phyloP scores from a whole-genome alignment of 2,329 filamentous ascomycete genomes.

The Elsinoe ampelina region DNA sequence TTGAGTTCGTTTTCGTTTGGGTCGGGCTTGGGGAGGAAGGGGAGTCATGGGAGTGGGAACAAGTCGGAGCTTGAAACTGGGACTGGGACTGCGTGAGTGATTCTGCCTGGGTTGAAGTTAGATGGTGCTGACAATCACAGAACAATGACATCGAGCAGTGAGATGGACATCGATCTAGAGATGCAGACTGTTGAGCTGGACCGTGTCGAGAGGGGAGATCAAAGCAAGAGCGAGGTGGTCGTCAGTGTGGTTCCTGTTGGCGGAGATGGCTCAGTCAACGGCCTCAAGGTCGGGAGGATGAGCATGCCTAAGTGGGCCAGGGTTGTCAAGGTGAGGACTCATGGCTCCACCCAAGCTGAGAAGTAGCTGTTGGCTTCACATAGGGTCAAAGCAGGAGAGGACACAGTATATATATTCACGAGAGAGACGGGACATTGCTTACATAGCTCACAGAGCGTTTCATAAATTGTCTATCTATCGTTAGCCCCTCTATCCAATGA shows the following conservation, averaged over 20 bases:
- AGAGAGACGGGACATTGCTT: neutral
- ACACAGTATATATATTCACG: neutral
- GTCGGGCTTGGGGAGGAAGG: neutral
- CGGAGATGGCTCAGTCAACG: neutral
- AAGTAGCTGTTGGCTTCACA: neutral
- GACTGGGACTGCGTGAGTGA: neutral
- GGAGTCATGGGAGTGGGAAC: neutral
- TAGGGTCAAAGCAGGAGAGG: neutral
- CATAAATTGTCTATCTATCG: conserved; percentile 7
- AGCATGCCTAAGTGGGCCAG: neutral
- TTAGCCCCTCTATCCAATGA: neutral
- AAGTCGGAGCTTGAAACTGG: neutral
- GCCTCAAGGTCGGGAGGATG: neutral
- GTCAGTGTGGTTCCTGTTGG: neutral
- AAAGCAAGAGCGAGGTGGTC: neutral
- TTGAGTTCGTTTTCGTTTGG: neutral
- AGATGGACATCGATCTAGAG: neutral
- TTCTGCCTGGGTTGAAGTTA: neutral
- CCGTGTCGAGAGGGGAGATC: neutral
- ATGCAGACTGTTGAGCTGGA: neutral
- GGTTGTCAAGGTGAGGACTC: neutral
- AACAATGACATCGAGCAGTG: neutral
- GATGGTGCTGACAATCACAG: neutral
- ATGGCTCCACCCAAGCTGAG: neutral
- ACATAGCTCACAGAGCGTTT: conserved; percentile 2